Conservation (phyloP, 495 filamentous ascomycete genomes). For the Melanomma pulvis-pyrius region DNA sequence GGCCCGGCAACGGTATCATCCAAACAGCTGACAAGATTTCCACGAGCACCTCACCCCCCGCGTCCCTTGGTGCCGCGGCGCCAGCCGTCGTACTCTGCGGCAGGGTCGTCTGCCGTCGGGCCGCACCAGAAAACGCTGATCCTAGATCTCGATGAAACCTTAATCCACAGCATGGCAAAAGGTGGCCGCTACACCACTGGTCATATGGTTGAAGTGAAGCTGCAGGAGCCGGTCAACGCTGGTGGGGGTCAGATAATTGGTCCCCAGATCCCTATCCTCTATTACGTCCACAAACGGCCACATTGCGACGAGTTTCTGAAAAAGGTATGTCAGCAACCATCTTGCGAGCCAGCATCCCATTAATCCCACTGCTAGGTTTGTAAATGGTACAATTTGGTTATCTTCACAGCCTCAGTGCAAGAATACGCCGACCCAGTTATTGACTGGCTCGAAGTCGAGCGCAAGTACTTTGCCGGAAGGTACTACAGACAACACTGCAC, state of each 20-base stretch:
- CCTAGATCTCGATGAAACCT: slow-evolving; percentile 92
- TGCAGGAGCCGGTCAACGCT: slow-evolving; percentile 66
- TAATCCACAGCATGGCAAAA: slow-evolving; percentile 97
- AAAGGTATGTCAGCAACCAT: slow-evolving; percentile 58
- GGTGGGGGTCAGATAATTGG: slow-evolving; percentile 63
- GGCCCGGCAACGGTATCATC: slow-evolving; percentile 69
- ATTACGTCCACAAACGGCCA: slow-evolving; percentile 97
- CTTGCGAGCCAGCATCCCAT: slow-evolving; percentile 16
- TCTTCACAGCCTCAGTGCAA: slow-evolving; percentile 96
- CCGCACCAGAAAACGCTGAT: slow-evolving; percentile 84
- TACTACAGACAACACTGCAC: slow-evolving; percentile 98
- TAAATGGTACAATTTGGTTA: slow-evolving; percentile 98
- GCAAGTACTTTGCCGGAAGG: slow-evolving; percentile 88
- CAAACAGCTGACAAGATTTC: slow-evolving; percentile 76
- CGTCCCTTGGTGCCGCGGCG: slow-evolving; percentile 84
- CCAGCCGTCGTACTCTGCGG: slow-evolving; percentile 75
- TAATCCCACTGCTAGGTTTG: slow-evolving; percentile 56
- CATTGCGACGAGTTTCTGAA: slow-evolving; percentile 96
- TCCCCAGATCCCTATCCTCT: slow-evolving; percentile 92
- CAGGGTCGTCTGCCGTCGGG: slow-evolving; percentile 51
- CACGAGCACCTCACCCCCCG: slow-evolving; percentile 83
- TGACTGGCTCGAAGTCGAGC: slow-evolving; percentile 96
- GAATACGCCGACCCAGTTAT: slow-evolving; percentile 99
- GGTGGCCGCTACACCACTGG: slow-evolving; percentile 93
- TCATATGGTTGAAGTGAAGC: slow-evolving; percentile 98